Evolutionary conservation across 2,329 filamentous ascomycete species (phyloP).

Genomic region (Penicillium verrucosum): DNA sequence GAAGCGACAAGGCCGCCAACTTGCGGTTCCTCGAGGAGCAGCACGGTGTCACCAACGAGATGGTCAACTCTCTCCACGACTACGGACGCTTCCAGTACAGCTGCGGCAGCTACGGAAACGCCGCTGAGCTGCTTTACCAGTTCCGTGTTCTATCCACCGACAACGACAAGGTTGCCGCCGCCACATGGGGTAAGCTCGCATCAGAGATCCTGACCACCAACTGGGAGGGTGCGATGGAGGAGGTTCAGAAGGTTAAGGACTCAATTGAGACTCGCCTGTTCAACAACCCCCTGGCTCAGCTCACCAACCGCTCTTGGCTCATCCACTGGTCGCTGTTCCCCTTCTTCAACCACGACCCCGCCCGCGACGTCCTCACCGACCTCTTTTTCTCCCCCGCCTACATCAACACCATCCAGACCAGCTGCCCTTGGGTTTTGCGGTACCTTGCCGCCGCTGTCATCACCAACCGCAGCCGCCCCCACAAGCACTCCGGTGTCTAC

Average conservation of each 20-base stretch:
- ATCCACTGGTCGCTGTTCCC: constrained; percentile 99
- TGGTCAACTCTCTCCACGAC: constrained; percentile 94
- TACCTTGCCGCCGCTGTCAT: constrained; percentile 94
- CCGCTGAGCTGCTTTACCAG: constrained; percentile 90
- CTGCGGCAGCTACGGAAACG: constrained; percentile 87
- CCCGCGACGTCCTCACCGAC: constrained; percentile 86
- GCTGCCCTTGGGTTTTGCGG: constrained; percentile 91
- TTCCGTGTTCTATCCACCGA: constrained; percentile 98
- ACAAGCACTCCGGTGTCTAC: constrained; percentile 76
- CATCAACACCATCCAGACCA: constrained; percentile 99
- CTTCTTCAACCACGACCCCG: constrained; percentile 94
- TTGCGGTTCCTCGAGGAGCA: constrained; percentile 97
- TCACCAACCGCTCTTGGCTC: constrained; percentile 94
- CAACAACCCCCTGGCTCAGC: constrained; percentile 91
- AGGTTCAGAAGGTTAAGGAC: constrained; percentile 86
- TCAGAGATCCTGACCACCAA: constrained; percentile 92
- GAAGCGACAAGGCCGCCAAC: constrained; percentile 97
- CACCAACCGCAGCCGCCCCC: constrained; percentile 77
- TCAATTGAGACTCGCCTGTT: constrained; percentile 91
- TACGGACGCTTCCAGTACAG: constrained; percentile 98
- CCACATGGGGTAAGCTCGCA: constrained; percentile 96
- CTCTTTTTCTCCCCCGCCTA: constrained; percentile 95
- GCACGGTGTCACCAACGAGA: constrained; percentile 88
- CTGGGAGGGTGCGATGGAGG: constrained; percentile 92
- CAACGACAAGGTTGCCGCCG: constrained; percentile 93